Evolutionary conservation across 2,329 filamentous ascomycete species (phyloP), one percentile per base, ranked within the genome.

Genomic region (Fusarium concolor): DNA sequence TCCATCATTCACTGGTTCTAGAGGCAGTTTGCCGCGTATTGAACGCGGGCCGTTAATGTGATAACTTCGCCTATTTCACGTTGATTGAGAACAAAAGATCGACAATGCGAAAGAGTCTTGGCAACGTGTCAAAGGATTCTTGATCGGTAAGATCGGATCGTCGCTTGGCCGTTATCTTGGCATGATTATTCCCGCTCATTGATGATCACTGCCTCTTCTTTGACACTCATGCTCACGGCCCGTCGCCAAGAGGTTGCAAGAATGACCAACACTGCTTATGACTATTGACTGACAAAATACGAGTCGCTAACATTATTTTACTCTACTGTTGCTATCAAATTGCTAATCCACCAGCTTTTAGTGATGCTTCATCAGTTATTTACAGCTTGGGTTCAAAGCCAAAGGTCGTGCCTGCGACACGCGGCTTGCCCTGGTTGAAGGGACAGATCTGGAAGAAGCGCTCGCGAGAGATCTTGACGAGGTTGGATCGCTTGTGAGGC

Each of bases 391-490:
- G 83, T 58, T 86, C 79, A 60, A 87, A 71, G 12, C 84, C 84
- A 67, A 87, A 83, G 44, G 78, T 75, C 28, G 85, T 85, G 1
- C 85, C 85, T 2, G 84, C 84, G 17, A 87, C 81, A 6, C 82
- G 80, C 76, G 85, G 86, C 50, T 85, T 82, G 55, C 81, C 83
- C 69, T 86, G 84, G 2, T 80, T 83, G 60, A 90, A 81, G 10
- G 87, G 87, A 60, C 86, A 87, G 18, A 91, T 77, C 75, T 91
- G 89, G 79, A 92, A 92, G 82, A 91, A 92, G 62, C 89, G 83
- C 76, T 89, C 88, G 11, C 90, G 80, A 43, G 86, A 86, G 71
- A 89, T 89, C 64, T 84, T 82, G 75, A 91, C 85, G 44, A 91
- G 84, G 4, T 89, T 89, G 58, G 89, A 89, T 35, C 90, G 84